phyloP scores from a whole-genome alignment of 306 rosid species.

The Casuarina equisetifolia region DNA sequence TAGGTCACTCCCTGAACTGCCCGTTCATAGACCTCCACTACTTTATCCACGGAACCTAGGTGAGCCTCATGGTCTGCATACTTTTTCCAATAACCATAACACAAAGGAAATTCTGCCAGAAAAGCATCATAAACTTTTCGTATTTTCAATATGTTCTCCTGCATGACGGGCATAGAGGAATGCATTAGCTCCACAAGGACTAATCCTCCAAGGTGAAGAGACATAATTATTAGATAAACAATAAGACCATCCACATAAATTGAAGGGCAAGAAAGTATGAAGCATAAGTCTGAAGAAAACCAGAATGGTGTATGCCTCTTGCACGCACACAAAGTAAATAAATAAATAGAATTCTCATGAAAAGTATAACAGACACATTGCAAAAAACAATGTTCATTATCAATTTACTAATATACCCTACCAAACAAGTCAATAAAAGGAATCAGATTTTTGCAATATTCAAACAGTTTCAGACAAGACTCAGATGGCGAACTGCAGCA shows the following conservation, averaged over 20 bases:
- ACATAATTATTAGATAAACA: not conserved
- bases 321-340: not conserved
- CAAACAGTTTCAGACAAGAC: not conserved
- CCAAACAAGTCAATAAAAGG: not conserved
- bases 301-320: not conserved
- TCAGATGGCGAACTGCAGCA: not conserved
- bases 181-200: conserved; percentile 13
- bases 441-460: not conserved
- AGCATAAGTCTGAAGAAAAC: not conserved
- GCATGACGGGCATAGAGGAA: conserved; percentile 35
- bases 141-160: conserved; percentile 81
- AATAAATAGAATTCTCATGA: no score
- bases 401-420: not conserved
- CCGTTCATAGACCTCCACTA: conserved; percentile 92
- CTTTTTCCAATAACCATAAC: conserved; percentile 99
- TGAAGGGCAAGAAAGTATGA: not conserved
- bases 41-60: conserved; percentile 79
- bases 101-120: conserved; percentile 90
- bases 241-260: not conserved
- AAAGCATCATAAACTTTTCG: conserved; percentile 92
- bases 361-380: no score
- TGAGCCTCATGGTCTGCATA: conserved; percentile 98
- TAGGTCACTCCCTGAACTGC: conserved; percentile 98
- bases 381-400: not conserved
- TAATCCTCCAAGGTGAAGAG: not conserved